Evolutionary conservation across 768 basidiomycete species (phyloP).

Genomic region (Trametes maxima): DNA sequence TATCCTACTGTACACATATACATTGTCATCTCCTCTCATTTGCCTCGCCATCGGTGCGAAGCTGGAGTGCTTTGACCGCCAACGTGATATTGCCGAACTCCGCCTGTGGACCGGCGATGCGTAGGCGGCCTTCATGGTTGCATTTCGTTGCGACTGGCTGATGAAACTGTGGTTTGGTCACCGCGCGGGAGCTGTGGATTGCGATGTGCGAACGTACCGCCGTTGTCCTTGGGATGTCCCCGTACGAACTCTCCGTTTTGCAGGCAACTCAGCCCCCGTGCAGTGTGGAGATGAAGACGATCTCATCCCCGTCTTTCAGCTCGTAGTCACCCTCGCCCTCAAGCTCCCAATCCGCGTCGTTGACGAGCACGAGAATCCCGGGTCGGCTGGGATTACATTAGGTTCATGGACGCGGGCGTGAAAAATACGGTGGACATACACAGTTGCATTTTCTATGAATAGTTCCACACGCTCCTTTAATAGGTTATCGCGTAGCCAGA

Average conservation of each 20-base stretch:
- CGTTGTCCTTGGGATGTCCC: not conserved
- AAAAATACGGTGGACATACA: constrained; percentile 55
- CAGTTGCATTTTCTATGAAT: constrained; percentile 84
- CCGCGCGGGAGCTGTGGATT: too few relatives aligned
- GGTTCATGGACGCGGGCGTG: not conserved
- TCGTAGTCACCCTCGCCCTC: constrained; percentile 91
- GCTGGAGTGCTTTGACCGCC: too few relatives aligned
- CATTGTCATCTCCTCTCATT: not conserved
- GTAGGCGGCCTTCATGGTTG: too few relatives aligned
- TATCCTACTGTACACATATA: not conserved
- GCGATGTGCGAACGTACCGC: not conserved
- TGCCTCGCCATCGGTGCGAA: too few relatives aligned
- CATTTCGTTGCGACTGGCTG: too few relatives aligned
- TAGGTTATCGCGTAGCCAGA: constrained; percentile 73
- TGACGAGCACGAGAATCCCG: constrained; percentile 94
- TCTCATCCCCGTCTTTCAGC: constrained; percentile 78
- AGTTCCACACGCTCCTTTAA: constrained; percentile 86
- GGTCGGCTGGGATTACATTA: constrained; percentile 67
- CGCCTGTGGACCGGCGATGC: too few relatives aligned
- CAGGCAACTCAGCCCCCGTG: constrained; percentile 73
- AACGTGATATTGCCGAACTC: too few relatives aligned
- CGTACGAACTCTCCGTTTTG: not conserved
- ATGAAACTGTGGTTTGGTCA: too few relatives aligned
- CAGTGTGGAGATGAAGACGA: constrained; percentile 95
- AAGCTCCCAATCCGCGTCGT: constrained; percentile 97